phyloP scores from a whole-genome alignment of 345 rosid genomes.

The Psidium guajava region DNA sequence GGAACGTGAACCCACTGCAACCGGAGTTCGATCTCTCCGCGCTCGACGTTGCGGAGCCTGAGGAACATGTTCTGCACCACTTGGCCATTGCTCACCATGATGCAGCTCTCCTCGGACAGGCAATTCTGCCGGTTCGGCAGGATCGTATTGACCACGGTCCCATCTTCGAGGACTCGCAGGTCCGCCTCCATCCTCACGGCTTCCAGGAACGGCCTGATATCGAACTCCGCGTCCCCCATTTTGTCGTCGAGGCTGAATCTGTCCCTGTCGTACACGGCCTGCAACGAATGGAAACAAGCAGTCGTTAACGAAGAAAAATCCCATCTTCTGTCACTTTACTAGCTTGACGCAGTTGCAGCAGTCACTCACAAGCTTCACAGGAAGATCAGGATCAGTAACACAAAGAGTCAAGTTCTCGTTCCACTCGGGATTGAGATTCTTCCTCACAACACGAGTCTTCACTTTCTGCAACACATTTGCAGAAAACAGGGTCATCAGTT shows the following conservation, averaged over 20 bases:
- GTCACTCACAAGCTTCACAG: constrained; percentile 6
- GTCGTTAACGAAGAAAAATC: neutral
- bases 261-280: constrained; percentile 67
- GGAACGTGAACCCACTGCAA: constrained; percentile 25
- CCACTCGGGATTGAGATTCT: constrained; percentile 8
- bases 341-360: neutral
- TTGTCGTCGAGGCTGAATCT: constrained; percentile 57
- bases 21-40: constrained; percentile 29
- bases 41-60: constrained; percentile 28
- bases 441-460: constrained; percentile 9
- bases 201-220: constrained; percentile 31
- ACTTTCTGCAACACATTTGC: neutral
- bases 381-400: neutral
- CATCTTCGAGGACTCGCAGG: constrained; percentile 8
- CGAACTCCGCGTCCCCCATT: constrained; percentile 83
- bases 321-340: neutral
- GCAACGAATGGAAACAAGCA: neutral
- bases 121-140: constrained; percentile 18
- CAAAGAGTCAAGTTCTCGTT: constrained; percentile 5
- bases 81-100: constrained; percentile 7
- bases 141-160: constrained; percentile 12
- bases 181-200: constrained; percentile 30
- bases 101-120: constrained; percentile 23
- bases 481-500: neutral
- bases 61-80: constrained; percentile 19